Base-by-base conservation (phyloP, 2,329 filamentous ascomycete genomes). In the Colletotrichum sansevieriae region DNA sequence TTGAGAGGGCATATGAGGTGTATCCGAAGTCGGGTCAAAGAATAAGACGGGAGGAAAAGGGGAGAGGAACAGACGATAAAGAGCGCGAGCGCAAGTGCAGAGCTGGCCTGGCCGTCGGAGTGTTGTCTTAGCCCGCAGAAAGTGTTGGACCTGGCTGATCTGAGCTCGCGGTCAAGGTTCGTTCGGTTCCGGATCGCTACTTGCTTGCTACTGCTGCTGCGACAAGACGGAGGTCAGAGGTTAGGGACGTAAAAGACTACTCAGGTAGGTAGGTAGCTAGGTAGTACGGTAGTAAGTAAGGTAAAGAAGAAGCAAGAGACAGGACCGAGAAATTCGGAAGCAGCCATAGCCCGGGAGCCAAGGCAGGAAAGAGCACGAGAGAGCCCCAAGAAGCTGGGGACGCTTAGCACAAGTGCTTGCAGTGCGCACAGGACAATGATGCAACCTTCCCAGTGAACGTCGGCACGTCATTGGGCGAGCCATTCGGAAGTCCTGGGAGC, bases 321-420 rank as follows among this genome's bases (percentile, higher is more conserved):
- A 64, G 37, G 13, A 33, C 20, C 39, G 18, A 33, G 41, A 56
- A 37, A 25, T 25, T 33, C 44, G 43, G 58, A 63, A 51, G 59
- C 64, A 67, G 64, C 59, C 59, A 57, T 49, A 57, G 59, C 49
- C 64, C 64, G 59, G 46, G 44, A 57, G 44, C 60, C 35, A 64
- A 57, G 52, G 52, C 51, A 55, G 56, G n/a, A 37, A 20, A 61
- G 25, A 63, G 52, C 60, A 68, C 65, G 51, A 68, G n/a, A 60
- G 60, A 49, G 46, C 57, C 46, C 65, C 65, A 63, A 52, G 60
- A 64, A 33, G 22, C 65, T 52, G 46, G 60, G 65, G 37, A 52
- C 44, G 60, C 65, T 64, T 35, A 44, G 41, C 56, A 47, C 43
- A 39, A 35, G 43, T 59, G 56, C 56, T 59, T 59, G 56, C 56